Conservation (phyloP, 2,329 filamentous ascomycete genomes). For the Pseudocercospora fijiensis region DNA sequence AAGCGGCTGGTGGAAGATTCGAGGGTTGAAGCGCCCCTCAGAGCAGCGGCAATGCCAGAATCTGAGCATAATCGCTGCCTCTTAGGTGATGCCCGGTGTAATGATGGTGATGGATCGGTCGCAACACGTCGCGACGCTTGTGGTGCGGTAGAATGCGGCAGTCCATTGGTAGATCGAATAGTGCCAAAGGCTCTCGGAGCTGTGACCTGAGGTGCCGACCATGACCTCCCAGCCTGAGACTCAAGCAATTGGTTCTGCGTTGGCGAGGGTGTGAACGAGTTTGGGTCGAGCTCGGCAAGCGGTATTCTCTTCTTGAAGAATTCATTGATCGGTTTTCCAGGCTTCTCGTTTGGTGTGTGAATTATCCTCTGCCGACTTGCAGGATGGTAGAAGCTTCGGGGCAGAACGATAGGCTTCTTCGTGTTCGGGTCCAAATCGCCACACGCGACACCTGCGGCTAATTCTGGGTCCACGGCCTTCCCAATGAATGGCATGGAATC, state of each 20-base stretch:
- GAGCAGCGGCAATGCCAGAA: slow-evolving; percentile 32
- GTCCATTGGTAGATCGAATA: slow-evolving; percentile 25
- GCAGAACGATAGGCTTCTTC: slow-evolving; percentile 61
- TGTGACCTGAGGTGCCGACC: slow-evolving; percentile 54
- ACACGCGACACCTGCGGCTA: slow-evolving; percentile 71
- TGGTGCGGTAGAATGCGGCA: slow-evolving; percentile 43
- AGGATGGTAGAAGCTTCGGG: slow-evolving; percentile 33
- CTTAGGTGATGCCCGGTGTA: slow-evolving; percentile 24
- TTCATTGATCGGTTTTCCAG: slow-evolving; percentile 60
- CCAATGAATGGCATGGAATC: slow-evolving; percentile 82
- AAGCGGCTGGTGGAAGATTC: slow-evolving; percentile 47
- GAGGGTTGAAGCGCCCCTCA: slow-evolving; percentile 25
- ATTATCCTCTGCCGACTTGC: slow-evolving; percentile 30
- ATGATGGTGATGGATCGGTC: slow-evolving; percentile 36
- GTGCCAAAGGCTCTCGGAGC: slow-evolving; percentile 22
- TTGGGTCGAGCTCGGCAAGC: slow-evolving; percentile 66
- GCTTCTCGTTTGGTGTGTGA: slow-evolving; percentile 55
- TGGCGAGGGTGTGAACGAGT: slow-evolving; percentile 65
- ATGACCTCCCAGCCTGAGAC: slow-evolving; percentile 54
- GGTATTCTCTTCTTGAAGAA: slow-evolving; percentile 67
- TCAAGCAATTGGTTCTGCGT: slow-evolving; percentile 61
- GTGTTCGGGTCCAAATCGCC: slow-evolving; percentile 90
- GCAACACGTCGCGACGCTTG: slow-evolving; percentile 44
- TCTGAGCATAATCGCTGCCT: slow-evolving; percentile 45
- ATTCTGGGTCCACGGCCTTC: slow-evolving; percentile 51